Evolutionary conservation across 139 green algal species (phyloP).

Genomic region (Volvox reticuliferus): DNA sequence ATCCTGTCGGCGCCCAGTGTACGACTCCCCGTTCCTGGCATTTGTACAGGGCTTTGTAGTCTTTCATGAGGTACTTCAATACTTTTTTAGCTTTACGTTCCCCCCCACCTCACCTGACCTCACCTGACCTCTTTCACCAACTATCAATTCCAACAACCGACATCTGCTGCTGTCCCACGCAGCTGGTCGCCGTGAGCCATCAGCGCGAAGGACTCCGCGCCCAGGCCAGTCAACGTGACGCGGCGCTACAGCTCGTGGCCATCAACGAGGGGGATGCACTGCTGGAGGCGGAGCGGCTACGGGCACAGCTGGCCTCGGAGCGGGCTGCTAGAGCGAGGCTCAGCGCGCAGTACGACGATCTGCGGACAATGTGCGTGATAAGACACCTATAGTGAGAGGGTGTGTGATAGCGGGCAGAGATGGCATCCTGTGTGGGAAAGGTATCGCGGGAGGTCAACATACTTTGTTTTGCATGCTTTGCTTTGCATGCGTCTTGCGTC

Average conservation of each 20-base stretch:
- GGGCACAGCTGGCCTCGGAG: conserved; percentile 36
- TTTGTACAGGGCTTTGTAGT: no score
- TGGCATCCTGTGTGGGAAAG: background rate
- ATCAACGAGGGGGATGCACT: conserved; percentile 33
- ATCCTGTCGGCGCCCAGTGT: no score
- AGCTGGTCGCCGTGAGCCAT: conserved; percentile 26
- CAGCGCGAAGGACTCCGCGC: background rate
- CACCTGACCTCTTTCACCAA: background rate
- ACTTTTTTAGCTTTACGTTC: background rate
- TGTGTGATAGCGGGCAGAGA: background rate
- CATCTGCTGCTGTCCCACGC: background rate
- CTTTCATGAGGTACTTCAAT: no score
- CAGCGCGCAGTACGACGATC: conserved; percentile 28
- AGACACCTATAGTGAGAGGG: background rate
- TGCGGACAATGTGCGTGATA: conserved; percentile 22
- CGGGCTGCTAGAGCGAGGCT: conserved; percentile 26
- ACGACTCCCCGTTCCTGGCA: no score
- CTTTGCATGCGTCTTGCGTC: no score
- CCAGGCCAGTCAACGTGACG: background rate
- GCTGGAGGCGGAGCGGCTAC: conserved; percentile 19
- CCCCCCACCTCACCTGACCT: background rate
- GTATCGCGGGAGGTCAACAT: background rate
- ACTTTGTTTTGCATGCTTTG: no score
- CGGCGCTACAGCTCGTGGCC: conserved; percentile 39
- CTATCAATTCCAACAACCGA: background rate